Evolutionary conservation across 345 rosid species (phyloP), one percentile per base, ranked within the genome.

Genomic region (Acer saccharum): DNA sequence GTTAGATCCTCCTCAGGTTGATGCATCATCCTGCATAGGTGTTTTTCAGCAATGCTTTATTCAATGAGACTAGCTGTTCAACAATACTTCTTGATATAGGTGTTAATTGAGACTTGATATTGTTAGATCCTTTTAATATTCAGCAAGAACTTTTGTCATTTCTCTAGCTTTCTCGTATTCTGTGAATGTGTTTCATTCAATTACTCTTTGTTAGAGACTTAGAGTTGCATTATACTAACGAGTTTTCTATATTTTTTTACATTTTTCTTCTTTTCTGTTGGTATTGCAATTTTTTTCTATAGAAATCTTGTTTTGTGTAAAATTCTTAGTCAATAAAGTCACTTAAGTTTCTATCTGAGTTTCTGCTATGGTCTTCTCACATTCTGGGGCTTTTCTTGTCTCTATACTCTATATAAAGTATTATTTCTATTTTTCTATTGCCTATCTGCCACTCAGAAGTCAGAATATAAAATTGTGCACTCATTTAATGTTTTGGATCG

Each of bases 11-110:
- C 27, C 27, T 63, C 11, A 64, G 46, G 52, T 27, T 17, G 29
- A 63, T 10, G 43, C 58, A 74, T 46, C 46, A 57, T 72, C 18
- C 4, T 25, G n/a, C 39, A 3, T 46, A n/a, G 44, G 58, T 46
- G 55, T 63, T 35, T 10, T 63, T 46, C 27, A 11, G 32, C 21
- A 43, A 16, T 46, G n/a, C 25, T 18, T 27, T 63, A 32, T 74
- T 63, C 25, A 63, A 6, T 63, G 43, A 72, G 75, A 74, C 61
- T 64, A 10, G 17, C 52, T 74, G 27, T 68, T 41, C 64, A 60
- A 60, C 64, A 68, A 68, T n/a, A 8, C 16, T 43, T 68, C 54
- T 68, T 41, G 29, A 27, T 68, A 10, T 18, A n/a, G 54, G 25
- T 20, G 69, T 64, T 63, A 39, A 63, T 17, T 27, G 20, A 27